phyloP scores from a whole-genome alignment of 305 asterid species.

The Fraxinus paxiana region DNA sequence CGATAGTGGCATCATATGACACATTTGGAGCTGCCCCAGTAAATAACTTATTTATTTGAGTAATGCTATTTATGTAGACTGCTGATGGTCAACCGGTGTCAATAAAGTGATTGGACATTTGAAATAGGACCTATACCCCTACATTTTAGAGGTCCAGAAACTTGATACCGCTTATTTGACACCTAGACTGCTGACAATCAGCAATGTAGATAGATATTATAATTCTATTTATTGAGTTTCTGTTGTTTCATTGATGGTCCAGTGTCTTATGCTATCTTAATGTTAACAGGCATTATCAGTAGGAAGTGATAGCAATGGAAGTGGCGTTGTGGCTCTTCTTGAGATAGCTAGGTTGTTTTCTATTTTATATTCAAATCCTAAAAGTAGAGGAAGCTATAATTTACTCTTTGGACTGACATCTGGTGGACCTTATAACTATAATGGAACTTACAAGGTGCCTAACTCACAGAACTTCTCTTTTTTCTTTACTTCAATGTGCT shows the following conservation, averaged over 20 bases:
- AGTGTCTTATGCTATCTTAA: conserved; percentile 31
- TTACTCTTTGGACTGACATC: conserved; percentile 82
- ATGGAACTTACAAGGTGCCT: conserved; percentile 83
- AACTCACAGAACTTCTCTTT: not conserved
- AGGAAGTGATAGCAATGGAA: conserved; percentile 96
- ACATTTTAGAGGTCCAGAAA: not conserved
- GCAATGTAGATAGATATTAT: not conserved
- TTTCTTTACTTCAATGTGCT: conserved; percentile 2
- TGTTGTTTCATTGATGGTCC: not conserved
- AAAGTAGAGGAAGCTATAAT: conserved; percentile 88
- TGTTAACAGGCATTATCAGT: conserved; percentile 67
- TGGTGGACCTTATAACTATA: conserved; percentile 94
- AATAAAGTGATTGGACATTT: not conserved
- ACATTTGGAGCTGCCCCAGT: conserved; percentile 73
- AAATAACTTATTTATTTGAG: conserved; percentile 25
- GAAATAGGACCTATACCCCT: not conserved
- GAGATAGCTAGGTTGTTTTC: conserved; percentile 94
- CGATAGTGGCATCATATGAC: conserved; percentile 62
- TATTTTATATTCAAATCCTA: conserved; percentile 77
- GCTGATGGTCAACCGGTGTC: not conserved
- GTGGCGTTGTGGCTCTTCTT: conserved; percentile 87
- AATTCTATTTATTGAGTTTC: not conserved
- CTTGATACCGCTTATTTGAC: not conserved
- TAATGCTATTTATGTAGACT: not conserved
- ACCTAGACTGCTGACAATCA: not conserved